Evolutionary conservation across 116 monocot species (phyloP), one percentile per base, ranked within the genome.

Genomic region (Iris pallida): DNA sequence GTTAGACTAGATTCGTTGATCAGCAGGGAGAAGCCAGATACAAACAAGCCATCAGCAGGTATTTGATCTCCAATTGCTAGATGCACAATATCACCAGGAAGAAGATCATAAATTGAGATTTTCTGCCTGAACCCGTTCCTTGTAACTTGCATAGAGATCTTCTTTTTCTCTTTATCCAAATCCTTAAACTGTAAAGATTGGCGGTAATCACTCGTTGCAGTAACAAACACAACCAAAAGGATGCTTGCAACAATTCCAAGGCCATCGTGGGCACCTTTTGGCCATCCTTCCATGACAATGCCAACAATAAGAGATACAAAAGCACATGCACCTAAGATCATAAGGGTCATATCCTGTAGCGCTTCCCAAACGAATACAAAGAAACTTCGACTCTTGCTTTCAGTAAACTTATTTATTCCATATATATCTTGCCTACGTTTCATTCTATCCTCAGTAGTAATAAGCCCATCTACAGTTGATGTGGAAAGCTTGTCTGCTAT

Each of bases 101-200:
- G 79, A 63, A 91, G 81, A 64, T 91, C 87, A 57, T 84, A 84
- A 51, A 91, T 84, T 5, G 82, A 79, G 19, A 91, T 46, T 66
- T 84, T 91, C 73, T 84, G 80, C 46, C 90, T 76, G 49, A 79
- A 86, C 7, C 90, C 90, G 60, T 79, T 77, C 51, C 90, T 61
- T 20, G 86, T 90, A 48, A 84, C 84, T 45, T 91, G 90, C 5
- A 91, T 59, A 45, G 54, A 65, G 8, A 91, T 91, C 64, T 91
- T 91, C 77, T 87, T 91, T 53, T 91, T 91, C 79, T 91, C 90
- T 64, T 84, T 82, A 55, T 91, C 90, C 73, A 91, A 77, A 73
- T 87, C 87, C 65, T 82, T 91, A 64, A 91, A 91, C 64, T 91
- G 90, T 53, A 91, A 77, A 7, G 86, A 81, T 52, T 91, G 90